Evolutionary conservation across 768 basidiomycete species (phyloP), one percentile per base, ranked within the genome.

Genomic region (Chiua virens): DNA sequence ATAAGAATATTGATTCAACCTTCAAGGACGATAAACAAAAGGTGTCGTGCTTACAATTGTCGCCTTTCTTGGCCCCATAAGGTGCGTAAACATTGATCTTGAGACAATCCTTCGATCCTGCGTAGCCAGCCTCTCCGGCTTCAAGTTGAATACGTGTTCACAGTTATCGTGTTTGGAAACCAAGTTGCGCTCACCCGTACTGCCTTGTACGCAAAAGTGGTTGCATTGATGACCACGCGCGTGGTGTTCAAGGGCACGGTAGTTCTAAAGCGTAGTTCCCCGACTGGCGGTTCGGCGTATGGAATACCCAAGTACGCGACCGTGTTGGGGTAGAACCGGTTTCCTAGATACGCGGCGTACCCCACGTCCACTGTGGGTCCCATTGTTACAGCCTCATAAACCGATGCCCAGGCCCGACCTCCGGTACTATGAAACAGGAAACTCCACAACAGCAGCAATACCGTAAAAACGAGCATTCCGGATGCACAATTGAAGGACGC

Each of bases 81-180:
- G 85, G 84, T 10, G 80, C 66, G 50, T 85, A 86, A 13, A 87
- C 73, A 60, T 86, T 83, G n/a, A 85, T 69, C 42, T 85, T 85
- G 30, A 86, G 64, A 55, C 83, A 86, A 54, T 86, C 83, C 66
- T 86, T 84, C 38, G 77, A 79, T 11, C 85, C 84, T 13, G 81
- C 81, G 25, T 84, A 83, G 42, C 84, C 83, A 21, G 78, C 74
- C 58, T 82, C 82, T 9, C 78, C 79, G 18, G 41, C 79, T 83
- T n/a, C n/a, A n/a, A n/a, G n/a, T n/a, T 36, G 37, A 21, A 27
- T 25, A 22, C n/a, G 18, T 2, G 15, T 13, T 9, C 17, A 42
- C 9, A 27, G n/a, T 5, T 17, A 41, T 21, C 22, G 5, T n/a
- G 15, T 4, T 13, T 5, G 25, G 5, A 22, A 37, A 40, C 22